A percentile compares a stretch with the other conserved stretches of the same genome.
Evolutionary conservation across 331 rosid genomes (phyloP).

Genomic region (Acacia pycnantha): DNA sequence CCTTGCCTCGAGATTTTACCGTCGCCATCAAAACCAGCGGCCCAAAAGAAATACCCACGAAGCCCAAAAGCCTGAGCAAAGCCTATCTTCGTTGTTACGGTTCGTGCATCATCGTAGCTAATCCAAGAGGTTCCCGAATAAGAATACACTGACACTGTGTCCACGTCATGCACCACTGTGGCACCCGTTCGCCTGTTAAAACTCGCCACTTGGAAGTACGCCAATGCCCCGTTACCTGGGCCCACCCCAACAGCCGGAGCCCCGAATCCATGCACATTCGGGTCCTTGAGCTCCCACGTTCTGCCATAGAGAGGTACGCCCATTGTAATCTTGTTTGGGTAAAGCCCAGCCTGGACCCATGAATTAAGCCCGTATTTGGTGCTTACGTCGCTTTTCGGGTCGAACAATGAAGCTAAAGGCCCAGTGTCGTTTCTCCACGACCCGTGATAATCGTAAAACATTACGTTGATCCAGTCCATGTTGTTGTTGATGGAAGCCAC

Average conservation of each 20-base stretch:
- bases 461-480: conserved; percentile 65
- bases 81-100: conserved; percentile 44
- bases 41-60: conserved; percentile 79
- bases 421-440: conserved; percentile 59
- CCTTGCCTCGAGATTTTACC: neutral
- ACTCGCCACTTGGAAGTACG: conserved; percentile 36
- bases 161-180: conserved; percentile 46
- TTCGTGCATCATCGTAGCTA: conserved; percentile 47
- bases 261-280: conserved; percentile 40
- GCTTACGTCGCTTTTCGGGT: conserved; percentile 46
- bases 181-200: conserved; percentile 29
- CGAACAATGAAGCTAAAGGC: conserved; percentile 46
- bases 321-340: conserved; percentile 45
- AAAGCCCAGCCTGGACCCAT: conserved; percentile 56
- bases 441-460: conserved; percentile 63
- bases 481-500: conserved; percentile 35
- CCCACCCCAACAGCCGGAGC: conserved; percentile 48
- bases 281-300: conserved; percentile 58
- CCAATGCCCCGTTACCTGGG: conserved; percentile 46
- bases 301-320: conserved; percentile 64
- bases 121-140: conserved; percentile 48
- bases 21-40: conserved; percentile 46
- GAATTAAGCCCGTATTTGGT: conserved; percentile 52
- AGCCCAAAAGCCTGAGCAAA: conserved; percentile 59
- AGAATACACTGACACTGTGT: conserved; percentile 58